Percentiles rank a stretch among this genome's conserved stretches.
phyloP scores from a whole-genome alignment of 2,329 filamentous ascomycete genomes.

The Cadophora sp. region DNA sequence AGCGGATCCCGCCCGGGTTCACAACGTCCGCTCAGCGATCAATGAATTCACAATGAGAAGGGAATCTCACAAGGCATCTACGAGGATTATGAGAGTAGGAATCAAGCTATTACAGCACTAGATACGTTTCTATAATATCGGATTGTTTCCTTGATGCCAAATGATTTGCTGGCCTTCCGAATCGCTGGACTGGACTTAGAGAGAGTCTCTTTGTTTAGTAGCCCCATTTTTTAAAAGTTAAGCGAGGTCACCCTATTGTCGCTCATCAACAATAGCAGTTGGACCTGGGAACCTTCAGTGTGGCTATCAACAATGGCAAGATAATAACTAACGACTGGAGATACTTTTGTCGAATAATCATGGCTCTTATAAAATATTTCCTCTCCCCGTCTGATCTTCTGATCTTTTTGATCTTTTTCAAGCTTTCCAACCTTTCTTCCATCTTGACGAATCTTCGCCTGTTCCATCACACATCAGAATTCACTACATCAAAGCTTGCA shows the following conservation, averaged over 20 bases:
- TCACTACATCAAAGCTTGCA: background rate
- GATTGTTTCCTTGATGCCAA: background rate
- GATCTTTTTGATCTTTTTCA: background rate
- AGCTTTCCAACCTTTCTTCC: conserved; percentile 4
- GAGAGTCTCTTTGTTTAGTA: background rate
- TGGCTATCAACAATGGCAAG: background rate
- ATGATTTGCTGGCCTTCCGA: background rate
- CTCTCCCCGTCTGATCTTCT: background rate
- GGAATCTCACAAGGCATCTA: too few relatives aligned
- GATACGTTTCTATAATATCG: background rate
- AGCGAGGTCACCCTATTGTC: conserved; percentile 11
- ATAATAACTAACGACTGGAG: too few relatives aligned
- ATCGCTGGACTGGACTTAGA: background rate
- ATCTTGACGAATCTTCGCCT: conserved; percentile 1
- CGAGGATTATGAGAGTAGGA: too few relatives aligned
- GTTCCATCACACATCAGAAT: background rate
- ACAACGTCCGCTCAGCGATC: too few relatives aligned
- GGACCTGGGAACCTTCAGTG: too few relatives aligned
- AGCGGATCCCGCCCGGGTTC: too few relatives aligned
- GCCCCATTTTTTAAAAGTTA: background rate
- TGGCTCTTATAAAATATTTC: too few relatives aligned
- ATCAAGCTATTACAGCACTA: background rate
- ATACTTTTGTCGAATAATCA: too few relatives aligned
- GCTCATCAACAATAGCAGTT: background rate
- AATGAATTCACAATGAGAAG: too few relatives aligned